A percentile compares a stretch with the other conserved stretches of the same genome.
Conservation (phyloP, 305 asterid species). For the Stenogyne calaminthoides region DNA sequence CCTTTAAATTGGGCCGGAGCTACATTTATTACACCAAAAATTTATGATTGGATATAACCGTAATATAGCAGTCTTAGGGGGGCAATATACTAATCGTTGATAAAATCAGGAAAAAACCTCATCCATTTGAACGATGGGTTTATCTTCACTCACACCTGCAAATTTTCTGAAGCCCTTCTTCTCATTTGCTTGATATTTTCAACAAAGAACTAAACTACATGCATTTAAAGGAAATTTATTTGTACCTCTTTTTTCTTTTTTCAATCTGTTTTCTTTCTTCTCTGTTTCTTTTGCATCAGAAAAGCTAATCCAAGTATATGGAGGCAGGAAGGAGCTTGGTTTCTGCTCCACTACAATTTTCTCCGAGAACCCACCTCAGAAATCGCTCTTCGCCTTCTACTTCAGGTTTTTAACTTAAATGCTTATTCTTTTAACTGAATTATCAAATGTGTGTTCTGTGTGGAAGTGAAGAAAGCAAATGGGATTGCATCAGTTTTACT, state of each 20-base stretch:
- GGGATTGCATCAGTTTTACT: slow-evolving; percentile 9
- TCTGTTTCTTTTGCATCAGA: neutral
- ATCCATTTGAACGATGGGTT: slow-evolving; percentile 48
- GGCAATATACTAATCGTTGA: slow-evolving; percentile 28
- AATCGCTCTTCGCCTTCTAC: slow-evolving; percentile 47
- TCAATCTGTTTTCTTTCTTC: neutral
- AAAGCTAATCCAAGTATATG: slow-evolving; percentile 39
- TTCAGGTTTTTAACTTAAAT: slow-evolving; percentile 40
- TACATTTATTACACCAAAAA: neutral
- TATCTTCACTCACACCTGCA: slow-evolving; percentile 34
- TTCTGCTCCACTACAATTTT: slow-evolving; percentile 66
- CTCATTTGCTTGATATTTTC: slow-evolving; percentile 23
- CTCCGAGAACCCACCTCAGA: slow-evolving; percentile 54
- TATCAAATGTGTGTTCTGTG: neutral
- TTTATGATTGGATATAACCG: neutral
- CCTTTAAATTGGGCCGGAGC: neutral
- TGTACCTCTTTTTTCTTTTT: neutral
- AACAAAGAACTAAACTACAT: neutral
- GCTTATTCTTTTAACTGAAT: neutral
- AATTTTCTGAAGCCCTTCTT: slow-evolving; percentile 6
- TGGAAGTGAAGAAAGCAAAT: slow-evolving; percentile 4
- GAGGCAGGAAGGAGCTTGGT: slow-evolving; percentile 71
- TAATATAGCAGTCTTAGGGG: neutral
- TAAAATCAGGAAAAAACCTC: slow-evolving; percentile 38
- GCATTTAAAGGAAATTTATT: slow-evolving; percentile 1